Evolutionary conservation across 306 rosid species (phyloP).

Genomic region (Cyamopsis tetragonoloba): DNA sequence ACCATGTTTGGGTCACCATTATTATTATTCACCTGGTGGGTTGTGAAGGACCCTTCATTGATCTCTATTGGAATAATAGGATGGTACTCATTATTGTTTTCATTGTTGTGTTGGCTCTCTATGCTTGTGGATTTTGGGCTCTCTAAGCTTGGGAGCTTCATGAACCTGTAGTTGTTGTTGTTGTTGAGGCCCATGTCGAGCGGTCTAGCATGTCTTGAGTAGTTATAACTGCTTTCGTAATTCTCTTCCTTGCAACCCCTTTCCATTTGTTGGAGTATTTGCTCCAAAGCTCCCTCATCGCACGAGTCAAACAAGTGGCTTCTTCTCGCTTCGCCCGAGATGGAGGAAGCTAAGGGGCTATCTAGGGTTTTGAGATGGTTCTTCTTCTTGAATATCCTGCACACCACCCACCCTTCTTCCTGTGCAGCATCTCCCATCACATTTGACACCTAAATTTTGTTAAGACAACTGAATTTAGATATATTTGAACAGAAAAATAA

Average conservation of each 20-base stretch:
- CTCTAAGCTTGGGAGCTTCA: slow-evolving; percentile 70
- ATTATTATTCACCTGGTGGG: slow-evolving; percentile 25
- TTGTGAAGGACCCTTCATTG: slow-evolving; percentile 34
- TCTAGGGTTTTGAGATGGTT: slow-evolving; percentile 70
- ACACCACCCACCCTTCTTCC: slow-evolving; percentile 98
- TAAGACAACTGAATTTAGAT: too few species aligned
- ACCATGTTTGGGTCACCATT: slow-evolving; percentile 31
- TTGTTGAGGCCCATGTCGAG: slow-evolving; percentile 21
- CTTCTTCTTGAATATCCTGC: slow-evolving; percentile 92
- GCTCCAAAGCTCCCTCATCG: slow-evolving; percentile 69
- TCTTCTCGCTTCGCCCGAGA: slow-evolving; percentile 37
- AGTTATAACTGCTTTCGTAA: slow-evolving; percentile 12
- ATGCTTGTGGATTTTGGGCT: slow-evolving; percentile 63
- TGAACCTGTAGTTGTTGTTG: slow-evolving; percentile 41
- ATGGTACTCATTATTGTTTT: slow-evolving; percentile 29
- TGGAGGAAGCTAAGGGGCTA: slow-evolving; percentile 43
- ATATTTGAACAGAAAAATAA: too few species aligned
- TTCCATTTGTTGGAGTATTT: slow-evolving; percentile 67
- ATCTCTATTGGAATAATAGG: slow-evolving; percentile 32
- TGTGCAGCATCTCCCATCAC: slow-evolving; percentile 57
- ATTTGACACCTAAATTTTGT: slow-evolving; percentile 39
- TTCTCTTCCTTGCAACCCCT: slow-evolving; percentile 67
- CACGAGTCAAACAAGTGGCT: slow-evolving; percentile 45
- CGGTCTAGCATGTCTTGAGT: slow-evolving; percentile 24
- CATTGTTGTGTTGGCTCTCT: slow-evolving; percentile 30